These are phyloP conservation scores for Musa itinerans DNA, from an alignment of 176 grass and related monocot species.

Conservation along the genomic window DNA sequence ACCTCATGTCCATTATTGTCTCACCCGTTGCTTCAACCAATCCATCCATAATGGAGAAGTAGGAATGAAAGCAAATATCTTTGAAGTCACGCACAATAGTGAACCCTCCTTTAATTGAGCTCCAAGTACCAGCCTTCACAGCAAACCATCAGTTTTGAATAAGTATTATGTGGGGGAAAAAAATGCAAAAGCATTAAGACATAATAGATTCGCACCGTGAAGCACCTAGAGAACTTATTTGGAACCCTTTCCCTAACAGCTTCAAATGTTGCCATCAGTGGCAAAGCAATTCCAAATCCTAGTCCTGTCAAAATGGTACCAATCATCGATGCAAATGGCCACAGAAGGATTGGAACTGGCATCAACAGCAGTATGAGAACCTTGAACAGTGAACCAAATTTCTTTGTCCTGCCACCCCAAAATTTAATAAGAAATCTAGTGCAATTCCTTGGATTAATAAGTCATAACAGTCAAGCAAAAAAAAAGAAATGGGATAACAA, in stretches of 20 bases:
- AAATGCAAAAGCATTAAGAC: neutral
- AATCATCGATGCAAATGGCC: neutral
- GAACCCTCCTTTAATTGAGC: slow-evolving; percentile 11
- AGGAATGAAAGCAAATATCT: slow-evolving; percentile 20
- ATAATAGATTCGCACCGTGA: slow-evolving; percentile 7
- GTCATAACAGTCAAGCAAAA: neutral
- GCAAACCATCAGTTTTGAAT: neutral
- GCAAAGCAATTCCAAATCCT: slow-evolving; percentile 19
- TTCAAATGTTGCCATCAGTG: slow-evolving; percentile 19
- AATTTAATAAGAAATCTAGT: neutral
- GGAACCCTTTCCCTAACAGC: neutral
- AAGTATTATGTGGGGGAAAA: neutral
- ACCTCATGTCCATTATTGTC: slow-evolving; percentile 18
- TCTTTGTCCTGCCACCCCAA: slow-evolving; percentile 11
- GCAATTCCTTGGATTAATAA: neutral
- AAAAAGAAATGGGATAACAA: neutral
- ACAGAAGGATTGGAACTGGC: slow-evolving; percentile 9
- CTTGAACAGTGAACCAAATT: slow-evolving; percentile 17
- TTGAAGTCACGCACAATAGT: slow-evolving; percentile 24
- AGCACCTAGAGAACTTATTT: slow-evolving; percentile 10
- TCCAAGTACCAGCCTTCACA: slow-evolving; percentile 4
- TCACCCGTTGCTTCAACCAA: slow-evolving; percentile 17
- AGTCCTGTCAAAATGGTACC: slow-evolving; percentile 2
- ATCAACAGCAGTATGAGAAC: slow-evolving; percentile 11
- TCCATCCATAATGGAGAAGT: slow-evolving; percentile 25